Evolutionary conservation across 345 rosid genomes (phyloP), one percentile per base, ranked within the genome.

Genomic region (Anacardium occidentale): DNA sequence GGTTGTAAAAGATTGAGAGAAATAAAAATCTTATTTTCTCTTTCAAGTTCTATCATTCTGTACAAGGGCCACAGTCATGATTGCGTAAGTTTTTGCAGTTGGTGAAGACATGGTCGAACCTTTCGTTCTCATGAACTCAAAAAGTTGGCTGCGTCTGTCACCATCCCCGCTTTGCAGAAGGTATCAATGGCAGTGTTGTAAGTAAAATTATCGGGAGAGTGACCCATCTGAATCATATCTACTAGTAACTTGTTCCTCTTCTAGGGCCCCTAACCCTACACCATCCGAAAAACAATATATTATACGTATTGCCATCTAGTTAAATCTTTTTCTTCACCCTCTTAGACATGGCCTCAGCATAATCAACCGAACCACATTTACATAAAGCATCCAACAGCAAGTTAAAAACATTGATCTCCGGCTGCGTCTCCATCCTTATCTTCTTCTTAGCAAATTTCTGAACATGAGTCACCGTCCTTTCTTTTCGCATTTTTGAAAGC

Each of bases 271-370:
- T 91, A 57, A 93, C 94, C 72, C 98, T 84, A 75, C 96, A 91
- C 84, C 97, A 93, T 52, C 99, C 97, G 29, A 95, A 91, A 75
- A 91, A 95, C 88, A 95, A 79, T 11, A 87, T 77, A 77, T 90
- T 95, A 40, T 76, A 93, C 0, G 94, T 85, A 84, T 77, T 85
- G 20, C 85, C 85, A 81, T 91, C 86, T 0, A 96, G 94, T 75
- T 85, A 87, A 72, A 93, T 69, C 77, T 48, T 88, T n/a, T 54
- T 68, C 74, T 85, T 88, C 87, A 93, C 68, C 73, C 85, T 84
- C 66, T 62, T 80, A 77, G 89, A 72, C 86, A 92, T 10, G 32
- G 66, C 75, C 66, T 87, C 92, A 12, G 90, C 96, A 53, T 92
- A 91, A 74, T 87, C 85, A 1, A 91, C 89, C 73, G 89, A 75